phyloP scores from a whole-genome alignment of 805 yeast genomes.

The Wickerhamiella musiphila region DNA sequence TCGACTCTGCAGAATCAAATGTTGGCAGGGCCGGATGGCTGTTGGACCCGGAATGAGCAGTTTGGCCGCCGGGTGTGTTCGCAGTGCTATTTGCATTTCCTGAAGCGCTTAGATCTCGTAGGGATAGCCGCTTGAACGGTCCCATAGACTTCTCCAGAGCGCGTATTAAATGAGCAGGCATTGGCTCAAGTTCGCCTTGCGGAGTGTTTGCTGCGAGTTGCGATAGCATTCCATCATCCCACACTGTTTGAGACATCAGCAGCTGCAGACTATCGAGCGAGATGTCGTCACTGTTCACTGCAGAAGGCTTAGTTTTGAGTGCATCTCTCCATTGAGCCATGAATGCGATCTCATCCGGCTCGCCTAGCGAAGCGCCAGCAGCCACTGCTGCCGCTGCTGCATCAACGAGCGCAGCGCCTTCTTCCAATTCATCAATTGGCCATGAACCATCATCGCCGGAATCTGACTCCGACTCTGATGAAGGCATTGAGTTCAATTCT shows the following conservation, averaged over 20 bases:
- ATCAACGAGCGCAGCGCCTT: conserved; percentile 1
- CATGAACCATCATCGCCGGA: background rate
- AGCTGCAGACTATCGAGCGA: conserved; percentile 13
- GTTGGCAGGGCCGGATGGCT: background rate
- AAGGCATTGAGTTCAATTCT: background rate
- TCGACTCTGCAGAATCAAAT: background rate
- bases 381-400: background rate
- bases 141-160: background rate
- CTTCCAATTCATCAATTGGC: background rate
- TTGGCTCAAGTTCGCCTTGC: conserved; percentile 1
- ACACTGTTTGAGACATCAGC: conserved; percentile 22
- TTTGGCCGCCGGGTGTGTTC: background rate
- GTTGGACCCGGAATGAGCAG: background rate
- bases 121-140: background rate
- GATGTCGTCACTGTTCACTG: conserved; percentile 4
- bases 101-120: background rate
- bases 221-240: conserved; percentile 19
- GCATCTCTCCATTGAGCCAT: too few species aligned
- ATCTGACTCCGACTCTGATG: background rate
- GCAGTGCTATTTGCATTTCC: background rate
- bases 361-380: background rate
- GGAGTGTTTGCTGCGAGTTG: conserved; percentile 9
- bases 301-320: too few species aligned
- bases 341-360: too few species aligned
- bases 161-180: background rate